These are phyloP conservation scores for Sphaerulina populicola DNA, from an alignment of 2,329 filamentous ascomycete genomes.

Conservation along the genomic window DNA sequence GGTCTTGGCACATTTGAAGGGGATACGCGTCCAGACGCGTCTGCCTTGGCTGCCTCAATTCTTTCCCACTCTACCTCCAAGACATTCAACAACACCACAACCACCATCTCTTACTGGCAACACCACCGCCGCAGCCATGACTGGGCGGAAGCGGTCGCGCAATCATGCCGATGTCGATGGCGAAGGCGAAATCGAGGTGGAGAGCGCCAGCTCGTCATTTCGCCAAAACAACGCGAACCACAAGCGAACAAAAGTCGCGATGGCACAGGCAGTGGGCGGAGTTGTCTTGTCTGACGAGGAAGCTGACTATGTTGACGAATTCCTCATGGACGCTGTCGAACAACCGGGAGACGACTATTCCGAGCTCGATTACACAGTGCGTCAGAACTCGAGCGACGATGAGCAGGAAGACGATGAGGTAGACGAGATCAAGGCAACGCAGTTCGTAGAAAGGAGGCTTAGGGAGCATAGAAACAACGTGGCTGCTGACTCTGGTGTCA, in stretches of 20 bases:
- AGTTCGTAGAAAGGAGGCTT: slow-evolving; percentile 28
- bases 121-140: slow-evolving; percentile 13
- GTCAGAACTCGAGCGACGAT: slow-evolving; percentile 18
- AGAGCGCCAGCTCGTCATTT: slow-evolving; percentile 27
- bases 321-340: slow-evolving; percentile 1
- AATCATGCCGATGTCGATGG: slow-evolving; percentile 19
- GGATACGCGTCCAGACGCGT: background rate
- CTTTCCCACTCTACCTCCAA: background rate
- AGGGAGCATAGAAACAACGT: slow-evolving; percentile 50
- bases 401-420: slow-evolving; percentile 27
- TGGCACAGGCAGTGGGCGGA: slow-evolving; percentile 26
- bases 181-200: slow-evolving; percentile 22
- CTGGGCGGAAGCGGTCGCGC: slow-evolving; percentile 24
- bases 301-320: slow-evolving; percentile 24
- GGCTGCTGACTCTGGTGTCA: slow-evolving; percentile 73
- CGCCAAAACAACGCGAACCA: slow-evolving; percentile 18
- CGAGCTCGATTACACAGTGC: slow-evolving; percentile 15
- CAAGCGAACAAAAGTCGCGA: slow-evolving; percentile 27
- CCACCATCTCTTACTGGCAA: slow-evolving; percentile 3
- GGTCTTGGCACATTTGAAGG: background rate
- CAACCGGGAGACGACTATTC: slow-evolving; percentile 16
- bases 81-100: background rate
- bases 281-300: slow-evolving; percentile 27
- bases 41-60: background rate
- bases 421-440: slow-evolving; percentile 26